Conservation (phyloP, 2,329 filamentous ascomycete species). For the Apiospora aurea region DNA sequence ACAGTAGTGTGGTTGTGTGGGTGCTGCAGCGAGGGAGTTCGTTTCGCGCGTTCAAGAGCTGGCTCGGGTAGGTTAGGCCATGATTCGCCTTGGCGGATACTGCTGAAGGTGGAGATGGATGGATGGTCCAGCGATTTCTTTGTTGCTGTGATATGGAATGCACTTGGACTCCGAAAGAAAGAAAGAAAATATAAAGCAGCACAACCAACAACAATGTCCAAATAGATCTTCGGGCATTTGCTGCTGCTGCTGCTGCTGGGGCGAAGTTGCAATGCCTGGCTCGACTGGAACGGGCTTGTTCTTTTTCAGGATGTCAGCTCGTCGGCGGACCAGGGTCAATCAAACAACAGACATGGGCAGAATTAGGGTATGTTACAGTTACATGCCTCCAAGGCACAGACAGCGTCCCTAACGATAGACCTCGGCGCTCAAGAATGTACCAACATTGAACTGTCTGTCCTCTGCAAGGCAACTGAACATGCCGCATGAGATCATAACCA, state of each 20-base stretch:
- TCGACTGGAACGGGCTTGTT: constrained; percentile 9
- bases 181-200: too few species aligned
- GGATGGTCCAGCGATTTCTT: neutral
- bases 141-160: neutral
- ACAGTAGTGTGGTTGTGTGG: constrained; percentile 17
- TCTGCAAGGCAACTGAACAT: neutral
- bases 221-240: neutral
- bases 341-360: neutral
- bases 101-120: neutral
- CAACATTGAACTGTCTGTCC: neutral
- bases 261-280: neutral
- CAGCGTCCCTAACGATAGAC: neutral
- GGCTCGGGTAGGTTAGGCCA: neutral
- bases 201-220: neutral
- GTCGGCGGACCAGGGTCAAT: neutral
- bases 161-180: neutral
- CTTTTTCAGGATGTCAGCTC: constrained; percentile 7
- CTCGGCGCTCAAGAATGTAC: neutral
- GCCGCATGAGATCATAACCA: neutral
- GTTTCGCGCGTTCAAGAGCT: neutral
- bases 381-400: constrained; percentile 4
- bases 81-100: constrained; percentile 1
- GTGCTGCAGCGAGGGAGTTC: constrained; percentile 4
- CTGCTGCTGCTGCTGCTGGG: neutral
- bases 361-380: constrained; percentile 3